Evolutionary conservation across 306 rosid species (phyloP).

Genomic region (Cucurbita moschata): DNA sequence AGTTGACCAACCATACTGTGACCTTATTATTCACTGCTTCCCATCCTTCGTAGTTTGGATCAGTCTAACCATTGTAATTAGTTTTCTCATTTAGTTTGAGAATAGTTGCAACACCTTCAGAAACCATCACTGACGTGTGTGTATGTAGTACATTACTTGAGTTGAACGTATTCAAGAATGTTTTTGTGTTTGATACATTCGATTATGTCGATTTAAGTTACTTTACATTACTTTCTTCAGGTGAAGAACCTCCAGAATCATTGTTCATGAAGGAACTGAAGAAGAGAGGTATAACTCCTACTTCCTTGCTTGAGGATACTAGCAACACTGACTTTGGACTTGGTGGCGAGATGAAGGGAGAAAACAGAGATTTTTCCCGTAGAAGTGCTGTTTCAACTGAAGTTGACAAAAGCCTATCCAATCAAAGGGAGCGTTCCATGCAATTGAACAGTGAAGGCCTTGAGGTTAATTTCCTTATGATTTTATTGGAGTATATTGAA

Average conservation of each 20-base stretch:
- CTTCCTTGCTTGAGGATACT: conserved; percentile 77
- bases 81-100: background rate
- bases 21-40: background rate
- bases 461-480: conserved; percentile 43
- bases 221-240: conserved; percentile 21
- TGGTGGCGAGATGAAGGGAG: conserved; percentile 50
- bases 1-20: background rate
- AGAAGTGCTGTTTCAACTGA: conserved; percentile 66
- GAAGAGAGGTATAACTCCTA: conserved; percentile 88
- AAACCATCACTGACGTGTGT: background rate
- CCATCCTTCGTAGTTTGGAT: background rate
- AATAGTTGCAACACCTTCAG: background rate
- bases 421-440: conserved; percentile 92
- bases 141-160: background rate
- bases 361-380: conserved; percentile 31
- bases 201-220: background rate
- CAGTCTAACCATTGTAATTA: background rate
- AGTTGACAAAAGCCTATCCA: conserved; percentile 53
- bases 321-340: conserved; percentile 34
- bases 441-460: conserved; percentile 93
- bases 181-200: background rate
- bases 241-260: conserved; percentile 87
- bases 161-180: background rate
- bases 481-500: conserved; percentile 2
- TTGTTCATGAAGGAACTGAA: conserved; percentile 87